A percentile compares a stretch with the other conserved stretches of the same genome.
Conservation (phyloP, 352 stramenopile genomes). For the Lagenidium giganteum region DNA sequence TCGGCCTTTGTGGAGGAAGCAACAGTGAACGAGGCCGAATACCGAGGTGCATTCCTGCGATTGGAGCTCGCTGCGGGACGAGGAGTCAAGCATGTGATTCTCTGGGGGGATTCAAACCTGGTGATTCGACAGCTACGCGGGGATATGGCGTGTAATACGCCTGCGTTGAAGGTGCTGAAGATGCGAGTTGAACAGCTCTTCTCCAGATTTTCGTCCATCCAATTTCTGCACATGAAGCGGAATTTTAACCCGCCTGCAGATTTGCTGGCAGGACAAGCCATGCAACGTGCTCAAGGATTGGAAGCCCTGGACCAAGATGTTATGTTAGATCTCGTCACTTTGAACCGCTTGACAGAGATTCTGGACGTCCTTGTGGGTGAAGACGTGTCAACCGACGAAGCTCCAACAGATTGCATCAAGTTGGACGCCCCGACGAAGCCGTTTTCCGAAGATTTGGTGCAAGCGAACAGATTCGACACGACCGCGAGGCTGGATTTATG, state of each 20-base stretch:
- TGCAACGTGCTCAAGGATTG: not conserved
- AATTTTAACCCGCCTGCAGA: slow-evolving; percentile 5
- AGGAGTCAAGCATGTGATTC: slow-evolving; percentile 2
- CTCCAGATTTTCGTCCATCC: not conserved
- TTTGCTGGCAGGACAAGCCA: not conserved
- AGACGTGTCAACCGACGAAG: slow-evolving; percentile 15
- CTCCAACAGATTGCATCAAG: slow-evolving; percentile 3
- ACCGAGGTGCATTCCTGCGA: too few species aligned
- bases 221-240: slow-evolving; percentile 7
- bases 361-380: too few species aligned
- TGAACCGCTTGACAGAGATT: too few species aligned
- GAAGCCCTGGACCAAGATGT: not conserved
- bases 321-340: not conserved
- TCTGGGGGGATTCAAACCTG: slow-evolving; percentile 15
- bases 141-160: slow-evolving; percentile 15
- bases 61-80: slow-evolving; percentile 1
- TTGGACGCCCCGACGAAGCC: slow-evolving; percentile 1
- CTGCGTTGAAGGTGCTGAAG: slow-evolving; percentile 6
- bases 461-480: slow-evolving; percentile 9
- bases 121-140: slow-evolving; percentile 14
- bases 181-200: slow-evolving; percentile 1
- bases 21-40: slow-evolving; percentile 20
- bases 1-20: too few species aligned
- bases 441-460: slow-evolving; percentile 14
- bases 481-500: slow-evolving; percentile 13